These are phyloP conservation scores for Amaranthus tricolor DNA, from an alignment of 179 eudicot genomes.

Conservation along the genomic window DNA sequence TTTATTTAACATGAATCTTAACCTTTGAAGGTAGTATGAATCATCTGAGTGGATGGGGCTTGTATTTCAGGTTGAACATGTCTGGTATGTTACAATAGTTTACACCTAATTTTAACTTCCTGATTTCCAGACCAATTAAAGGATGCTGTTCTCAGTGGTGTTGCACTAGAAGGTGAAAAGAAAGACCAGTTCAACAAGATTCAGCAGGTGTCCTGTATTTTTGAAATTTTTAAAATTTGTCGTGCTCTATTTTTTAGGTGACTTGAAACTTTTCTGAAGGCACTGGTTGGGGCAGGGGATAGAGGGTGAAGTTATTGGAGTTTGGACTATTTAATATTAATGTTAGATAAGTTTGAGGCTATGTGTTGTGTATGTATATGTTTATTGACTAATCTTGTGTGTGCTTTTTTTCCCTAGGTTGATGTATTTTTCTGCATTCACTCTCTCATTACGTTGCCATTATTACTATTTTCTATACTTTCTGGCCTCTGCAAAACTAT, in stretches of 20 bases:
- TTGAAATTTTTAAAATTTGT: background rate
- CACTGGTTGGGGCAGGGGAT: background rate
- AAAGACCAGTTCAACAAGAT: slow-evolving; percentile 82
- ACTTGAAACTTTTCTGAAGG: background rate
- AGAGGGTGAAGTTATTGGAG: background rate
- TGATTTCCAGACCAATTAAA: slow-evolving; percentile 69
- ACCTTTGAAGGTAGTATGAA: background rate
- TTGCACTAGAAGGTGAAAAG: slow-evolving; percentile 87
- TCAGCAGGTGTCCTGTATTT: slow-evolving; percentile 59
- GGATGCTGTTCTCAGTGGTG: slow-evolving; percentile 87
- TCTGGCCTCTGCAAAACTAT: no score
- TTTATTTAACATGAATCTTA: no score
- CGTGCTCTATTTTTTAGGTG: background rate
- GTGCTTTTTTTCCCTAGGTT: no score
- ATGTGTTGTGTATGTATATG: no score
- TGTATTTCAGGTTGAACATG: background rate
- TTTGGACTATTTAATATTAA: background rate
- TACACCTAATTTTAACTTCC: slow-evolving; percentile 14
- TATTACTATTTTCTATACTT: no score
- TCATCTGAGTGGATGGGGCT: background rate
- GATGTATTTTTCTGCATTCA: no score
- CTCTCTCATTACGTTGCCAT: no score
- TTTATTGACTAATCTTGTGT: no score
- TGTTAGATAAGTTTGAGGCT: no score
- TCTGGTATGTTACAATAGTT: background rate